Conservation (phyloP, 441 rosid species). For the Pelargonium cotyledonis region DNA sequence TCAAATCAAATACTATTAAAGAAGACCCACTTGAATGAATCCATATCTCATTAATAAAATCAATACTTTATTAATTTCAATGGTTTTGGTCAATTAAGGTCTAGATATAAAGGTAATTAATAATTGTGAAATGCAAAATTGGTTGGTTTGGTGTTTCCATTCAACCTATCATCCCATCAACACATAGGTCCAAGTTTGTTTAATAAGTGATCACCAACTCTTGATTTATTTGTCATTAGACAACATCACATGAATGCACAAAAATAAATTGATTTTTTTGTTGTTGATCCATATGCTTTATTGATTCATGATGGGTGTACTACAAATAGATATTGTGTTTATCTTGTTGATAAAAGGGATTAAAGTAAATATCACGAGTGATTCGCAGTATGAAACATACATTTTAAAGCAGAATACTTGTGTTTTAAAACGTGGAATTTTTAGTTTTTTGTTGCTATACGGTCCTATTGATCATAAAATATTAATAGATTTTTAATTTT, state of each 20-base stretch:
- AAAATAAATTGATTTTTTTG: not conserved
- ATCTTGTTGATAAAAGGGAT: not conserved
- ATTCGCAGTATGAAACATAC: no score
- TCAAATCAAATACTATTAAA: not conserved
- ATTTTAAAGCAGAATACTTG: no score
- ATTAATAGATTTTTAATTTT: no score
- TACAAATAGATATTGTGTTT: not conserved
- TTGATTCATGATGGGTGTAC: not conserved
- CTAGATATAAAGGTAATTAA: not conserved
- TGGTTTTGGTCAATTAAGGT: not conserved
- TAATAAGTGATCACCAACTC: not conserved
- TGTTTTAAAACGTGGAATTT: no score
- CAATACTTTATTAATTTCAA: not conserved
- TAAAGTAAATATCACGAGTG: no score
- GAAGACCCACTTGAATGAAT: not conserved
- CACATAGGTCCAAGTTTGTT: not conserved
- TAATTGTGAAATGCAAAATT: not conserved
- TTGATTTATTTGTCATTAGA: not conserved
- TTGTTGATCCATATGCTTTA: not conserved
- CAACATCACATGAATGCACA: constrained; percentile 3
- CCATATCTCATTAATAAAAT: not conserved
- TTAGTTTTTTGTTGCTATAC: no score
- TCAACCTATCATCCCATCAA: constrained; percentile 4
- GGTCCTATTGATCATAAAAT: no score
- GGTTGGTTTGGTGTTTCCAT: constrained; percentile 3